Conservation (phyloP, 176 grass and related monocot genomes). For the sorghum (Sorghum bicolor) region DNA sequence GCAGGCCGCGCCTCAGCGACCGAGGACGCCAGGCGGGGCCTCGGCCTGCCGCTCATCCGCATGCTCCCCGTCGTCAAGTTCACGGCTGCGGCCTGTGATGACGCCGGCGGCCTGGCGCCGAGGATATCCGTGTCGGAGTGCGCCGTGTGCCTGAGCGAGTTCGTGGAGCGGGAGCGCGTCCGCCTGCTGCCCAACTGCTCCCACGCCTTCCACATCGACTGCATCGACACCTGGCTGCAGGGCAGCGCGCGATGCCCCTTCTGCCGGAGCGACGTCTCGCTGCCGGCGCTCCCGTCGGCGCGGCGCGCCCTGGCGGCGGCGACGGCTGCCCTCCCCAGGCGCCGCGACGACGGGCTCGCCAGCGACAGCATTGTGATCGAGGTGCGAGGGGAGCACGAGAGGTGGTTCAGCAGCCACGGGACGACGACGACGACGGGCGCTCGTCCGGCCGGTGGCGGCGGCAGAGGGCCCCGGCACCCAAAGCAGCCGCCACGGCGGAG, state of each 20-base stretch:
- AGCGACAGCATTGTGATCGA: constrained; percentile 44
- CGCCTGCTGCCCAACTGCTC: constrained; percentile 75
- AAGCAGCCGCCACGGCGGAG: background rate
- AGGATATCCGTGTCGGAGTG: constrained; percentile 64
- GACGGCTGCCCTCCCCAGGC: background rate
- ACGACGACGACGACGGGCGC: background rate
- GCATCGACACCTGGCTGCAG: constrained; percentile 95
- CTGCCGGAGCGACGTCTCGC: constrained; percentile 63
- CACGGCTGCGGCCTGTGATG: constrained; percentile 18
- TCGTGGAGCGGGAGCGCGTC: constrained; percentile 70
- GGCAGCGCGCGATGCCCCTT: constrained; percentile 76
- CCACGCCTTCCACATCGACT: constrained; percentile 94
- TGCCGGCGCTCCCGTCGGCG: background rate
- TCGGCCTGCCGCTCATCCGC: constrained; percentile 56
- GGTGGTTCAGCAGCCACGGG: constrained; percentile 9
- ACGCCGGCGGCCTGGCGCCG: background rate
- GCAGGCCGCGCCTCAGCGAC: background rate
- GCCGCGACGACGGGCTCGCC: background rate
- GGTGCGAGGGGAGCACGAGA: constrained; percentile 46
- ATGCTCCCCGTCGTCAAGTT: constrained; percentile 67
- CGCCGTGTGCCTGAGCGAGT: constrained; percentile 83
- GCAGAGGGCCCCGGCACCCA: background rate
- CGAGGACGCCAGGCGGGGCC: constrained; percentile 24
- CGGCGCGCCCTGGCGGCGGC: background rate
- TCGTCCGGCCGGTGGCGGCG: background rate